These are phyloP conservation scores for Diaporthe ampelina DNA, from an alignment of 2,329 filamentous ascomycete genomes.

Conservation along the genomic window DNA sequence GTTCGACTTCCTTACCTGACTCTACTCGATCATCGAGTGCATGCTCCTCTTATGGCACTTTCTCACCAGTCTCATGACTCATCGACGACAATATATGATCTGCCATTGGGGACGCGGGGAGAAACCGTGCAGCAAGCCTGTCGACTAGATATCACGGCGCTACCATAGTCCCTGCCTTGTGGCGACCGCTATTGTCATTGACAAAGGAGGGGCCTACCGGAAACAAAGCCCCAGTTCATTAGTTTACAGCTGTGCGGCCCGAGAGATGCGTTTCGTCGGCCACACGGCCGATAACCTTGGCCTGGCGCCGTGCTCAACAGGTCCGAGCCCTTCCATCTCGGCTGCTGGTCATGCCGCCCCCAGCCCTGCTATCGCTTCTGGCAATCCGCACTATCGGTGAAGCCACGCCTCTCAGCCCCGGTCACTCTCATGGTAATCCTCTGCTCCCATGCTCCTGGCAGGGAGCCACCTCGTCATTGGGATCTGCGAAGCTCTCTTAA, in stretches of 20 bases:
- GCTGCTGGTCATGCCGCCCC: slow-evolving; percentile 2
- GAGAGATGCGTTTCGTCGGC: slow-evolving; percentile 37
- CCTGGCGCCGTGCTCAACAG: slow-evolving; percentile 19
- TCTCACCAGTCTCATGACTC: not conserved
- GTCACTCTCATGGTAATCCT: not conserved
- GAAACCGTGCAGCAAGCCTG: not conserved
- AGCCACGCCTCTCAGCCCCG: slow-evolving; percentile 22
- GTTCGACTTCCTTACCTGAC: not conserved
- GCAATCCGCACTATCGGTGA: not conserved
- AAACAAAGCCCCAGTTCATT: not conserved
- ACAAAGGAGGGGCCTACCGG: not conserved
- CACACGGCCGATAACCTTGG: not conserved
- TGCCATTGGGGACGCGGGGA: not conserved
- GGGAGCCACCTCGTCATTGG: slow-evolving; percentile 26
- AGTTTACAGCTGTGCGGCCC: slow-evolving; percentile 27
- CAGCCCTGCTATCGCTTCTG: not conserved
- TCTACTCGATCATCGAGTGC: not conserved
- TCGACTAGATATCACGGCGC: not conserved
- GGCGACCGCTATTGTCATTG: not conserved
- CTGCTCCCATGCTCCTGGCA: not conserved
- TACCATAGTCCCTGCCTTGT: not conserved
- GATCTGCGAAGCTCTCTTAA: slow-evolving; percentile 1
- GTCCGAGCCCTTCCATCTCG: slow-evolving; percentile 24
- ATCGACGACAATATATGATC: not conserved
- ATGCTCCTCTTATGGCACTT: too few species aligned